Evolutionary conservation across 805 yeast species (phyloP).

Genomic region (Wickerhamomyces subpelliculosus): DNA sequence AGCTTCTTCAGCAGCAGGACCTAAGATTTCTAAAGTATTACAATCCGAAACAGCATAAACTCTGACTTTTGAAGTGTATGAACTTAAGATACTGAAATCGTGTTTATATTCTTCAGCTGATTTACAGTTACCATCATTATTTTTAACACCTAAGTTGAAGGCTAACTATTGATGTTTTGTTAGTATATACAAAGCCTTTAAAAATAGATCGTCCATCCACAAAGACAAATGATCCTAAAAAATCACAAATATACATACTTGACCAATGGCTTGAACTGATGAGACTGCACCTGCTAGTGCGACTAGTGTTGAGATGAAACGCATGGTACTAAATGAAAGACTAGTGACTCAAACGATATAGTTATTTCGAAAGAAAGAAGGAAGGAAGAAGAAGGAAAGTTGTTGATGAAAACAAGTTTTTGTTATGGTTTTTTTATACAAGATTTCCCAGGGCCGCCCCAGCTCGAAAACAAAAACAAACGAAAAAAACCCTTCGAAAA

Average conservation of each 20-base stretch:
- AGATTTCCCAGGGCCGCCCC: too few species aligned
- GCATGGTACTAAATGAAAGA: constrained; percentile 10
- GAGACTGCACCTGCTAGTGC: constrained; percentile 39
- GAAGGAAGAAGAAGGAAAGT: too few species aligned
- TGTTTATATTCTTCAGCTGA: constrained; percentile 56
- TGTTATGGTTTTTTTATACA: too few species aligned
- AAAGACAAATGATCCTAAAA: constrained; percentile 9
- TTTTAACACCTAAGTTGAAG: constrained; percentile 81
- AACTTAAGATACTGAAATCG: constrained; percentile 56
- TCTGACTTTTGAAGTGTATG: constrained; percentile 62
- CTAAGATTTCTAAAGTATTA: constrained; percentile 76
- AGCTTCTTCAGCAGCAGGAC: constrained; percentile 77
- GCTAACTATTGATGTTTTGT: constrained; percentile 40
- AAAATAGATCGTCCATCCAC: neutral
- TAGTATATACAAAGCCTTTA: neutral
- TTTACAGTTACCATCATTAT: constrained; percentile 72
- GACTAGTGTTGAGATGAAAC: constrained; percentile 13
- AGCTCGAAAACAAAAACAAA: too few species aligned
- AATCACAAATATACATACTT: constrained; percentile 23
- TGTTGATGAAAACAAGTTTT: too few species aligned
- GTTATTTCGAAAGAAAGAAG: too few species aligned
- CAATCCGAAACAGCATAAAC: constrained; percentile 93
- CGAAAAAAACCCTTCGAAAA: too few species aligned
- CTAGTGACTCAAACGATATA: too few species aligned
- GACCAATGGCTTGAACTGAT: constrained; percentile 53